These are phyloP conservation scores for Phaeosphaeriaceae sp. DNA, from an alignment of 2,329 filamentous ascomycete genomes.

Conservation along the genomic window DNA sequence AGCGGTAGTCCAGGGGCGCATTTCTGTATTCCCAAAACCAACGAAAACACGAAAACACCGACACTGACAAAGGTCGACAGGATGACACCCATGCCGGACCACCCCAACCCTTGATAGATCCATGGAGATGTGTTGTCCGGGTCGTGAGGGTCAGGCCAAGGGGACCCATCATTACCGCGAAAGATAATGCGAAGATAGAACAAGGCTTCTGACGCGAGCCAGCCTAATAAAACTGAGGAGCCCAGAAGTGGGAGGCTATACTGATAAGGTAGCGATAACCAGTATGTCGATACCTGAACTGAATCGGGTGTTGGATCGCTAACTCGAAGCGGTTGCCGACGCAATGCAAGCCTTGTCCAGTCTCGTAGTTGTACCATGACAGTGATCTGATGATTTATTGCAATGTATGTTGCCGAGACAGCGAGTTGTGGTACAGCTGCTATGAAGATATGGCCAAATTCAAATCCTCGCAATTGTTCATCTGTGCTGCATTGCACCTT, in stretches of 20 bases:
- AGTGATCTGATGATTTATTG: conserved; percentile 8
- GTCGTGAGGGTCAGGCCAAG: no score
- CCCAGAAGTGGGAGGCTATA: conserved; percentile 14
- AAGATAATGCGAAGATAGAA: conserved; percentile 7
- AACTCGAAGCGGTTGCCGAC: conserved; percentile 11
- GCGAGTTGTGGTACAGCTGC: conserved; percentile 1
- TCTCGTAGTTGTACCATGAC: conserved; percentile 15
- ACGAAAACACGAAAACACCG: background rate
- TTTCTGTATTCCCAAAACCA: conserved; percentile 8
- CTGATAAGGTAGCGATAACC: conserved; percentile 14
- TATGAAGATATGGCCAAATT: background rate
- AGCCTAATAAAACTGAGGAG: conserved; percentile 6
- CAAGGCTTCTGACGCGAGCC: conserved; percentile 11
- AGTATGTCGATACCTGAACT: conserved; percentile 15
- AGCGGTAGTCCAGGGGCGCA: conserved; percentile 12
- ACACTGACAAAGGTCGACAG: conserved; percentile 5
- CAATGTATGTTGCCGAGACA: conserved; percentile 6
- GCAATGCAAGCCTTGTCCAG: conserved; percentile 10
- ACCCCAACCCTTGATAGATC: conserved; percentile 3
- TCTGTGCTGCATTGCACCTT: no score
- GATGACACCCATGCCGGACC: conserved; percentile 8
- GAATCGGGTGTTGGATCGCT: conserved; percentile 13
- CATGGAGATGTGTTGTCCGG: background rate
- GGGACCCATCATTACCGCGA: conserved; percentile 2
- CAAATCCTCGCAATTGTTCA: no score